These are phyloP conservation scores for Tolypocladium pustulatum DNA, from an alignment of 2,329 filamentous ascomycete species.

Conservation along the genomic window DNA sequence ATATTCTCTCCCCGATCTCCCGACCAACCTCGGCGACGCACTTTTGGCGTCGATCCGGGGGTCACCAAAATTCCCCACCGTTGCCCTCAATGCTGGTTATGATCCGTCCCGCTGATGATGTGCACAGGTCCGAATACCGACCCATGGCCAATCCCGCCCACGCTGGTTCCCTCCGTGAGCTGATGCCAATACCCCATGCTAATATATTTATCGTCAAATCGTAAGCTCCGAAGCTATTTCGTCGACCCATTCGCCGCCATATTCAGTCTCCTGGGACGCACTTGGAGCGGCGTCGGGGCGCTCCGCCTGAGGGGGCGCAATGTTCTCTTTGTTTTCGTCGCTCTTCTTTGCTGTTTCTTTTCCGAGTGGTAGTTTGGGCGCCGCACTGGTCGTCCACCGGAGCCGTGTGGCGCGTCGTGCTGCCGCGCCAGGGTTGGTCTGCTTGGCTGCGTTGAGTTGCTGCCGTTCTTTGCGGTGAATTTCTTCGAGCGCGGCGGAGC, in stretches of 20 bases:
- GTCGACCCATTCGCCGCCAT: constrained; percentile 27
- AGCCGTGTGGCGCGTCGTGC: background rate
- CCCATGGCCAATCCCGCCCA: background rate
- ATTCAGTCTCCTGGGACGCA: constrained; percentile 26
- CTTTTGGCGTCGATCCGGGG: background rate
- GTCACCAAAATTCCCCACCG: background rate
- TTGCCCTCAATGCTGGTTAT: background rate
- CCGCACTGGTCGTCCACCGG: background rate
- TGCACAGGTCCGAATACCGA: background rate
- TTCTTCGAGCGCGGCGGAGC: constrained; percentile 19
- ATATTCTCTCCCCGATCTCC: background rate
- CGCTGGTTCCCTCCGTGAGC: background rate
- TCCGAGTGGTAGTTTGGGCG: background rate
- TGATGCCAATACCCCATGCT: background rate
- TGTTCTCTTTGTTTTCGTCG: constrained; percentile 14
- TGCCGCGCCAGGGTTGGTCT: constrained; percentile 4
- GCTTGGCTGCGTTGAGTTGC: constrained; percentile 3
- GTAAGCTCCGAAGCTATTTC: constrained; percentile 21
- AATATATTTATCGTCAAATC: constrained; percentile 3
- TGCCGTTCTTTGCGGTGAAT: constrained; percentile 14
- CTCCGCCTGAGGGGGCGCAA: constrained; percentile 1
- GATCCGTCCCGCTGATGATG: background rate
- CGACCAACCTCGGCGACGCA: background rate
- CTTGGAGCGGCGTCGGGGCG: background rate
- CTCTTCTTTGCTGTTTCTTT: background rate